Conservation (phyloP, 1,284 basidiomycete genomes). For the Sporisorium sorghi region DNA sequence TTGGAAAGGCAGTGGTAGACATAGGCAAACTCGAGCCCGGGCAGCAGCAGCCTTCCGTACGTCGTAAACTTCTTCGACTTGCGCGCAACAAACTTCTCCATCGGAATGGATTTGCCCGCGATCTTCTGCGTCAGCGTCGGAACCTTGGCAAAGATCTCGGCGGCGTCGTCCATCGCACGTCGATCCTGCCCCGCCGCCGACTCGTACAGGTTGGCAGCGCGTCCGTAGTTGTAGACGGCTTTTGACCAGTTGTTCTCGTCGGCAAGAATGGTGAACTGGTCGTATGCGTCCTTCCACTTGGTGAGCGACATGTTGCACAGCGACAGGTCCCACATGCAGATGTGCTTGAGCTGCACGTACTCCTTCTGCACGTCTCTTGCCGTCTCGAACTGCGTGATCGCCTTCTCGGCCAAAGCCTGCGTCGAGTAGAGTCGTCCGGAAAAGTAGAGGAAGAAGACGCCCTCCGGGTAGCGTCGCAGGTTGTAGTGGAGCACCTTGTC, state of each 20-base stretch:
- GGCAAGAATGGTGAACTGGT: conserved; percentile 58
- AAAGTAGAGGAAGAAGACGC: conserved; percentile 69
- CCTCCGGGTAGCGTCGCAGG: conserved; percentile 63
- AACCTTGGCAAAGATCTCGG: conserved; percentile 53
- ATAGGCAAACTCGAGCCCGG: conserved; percentile 66
- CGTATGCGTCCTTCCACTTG: conserved; percentile 58
- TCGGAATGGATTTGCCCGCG: conserved; percentile 67
- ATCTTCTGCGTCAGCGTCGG: conserved; percentile 65
- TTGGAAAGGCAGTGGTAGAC: conserved; percentile 68
- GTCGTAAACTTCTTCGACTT: conserved; percentile 64
- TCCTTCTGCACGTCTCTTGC: conserved; percentile 67
- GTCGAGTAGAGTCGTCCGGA: conserved; percentile 68
- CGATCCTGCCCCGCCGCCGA: conserved; percentile 22
- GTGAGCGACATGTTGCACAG: conserved; percentile 66
- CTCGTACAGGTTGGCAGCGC: conserved; percentile 60
- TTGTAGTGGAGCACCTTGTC: conserved; percentile 68
- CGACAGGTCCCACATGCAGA: conserved; percentile 67
- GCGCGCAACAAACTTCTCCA: conserved; percentile 67
- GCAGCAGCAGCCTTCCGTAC: conserved; percentile 60
- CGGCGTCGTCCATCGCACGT: conserved; percentile 43
- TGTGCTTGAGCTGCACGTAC: conserved; percentile 68
- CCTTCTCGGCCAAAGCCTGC: conserved; percentile 59
- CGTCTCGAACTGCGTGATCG: conserved; percentile 59
- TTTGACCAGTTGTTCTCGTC: conserved; percentile 68
- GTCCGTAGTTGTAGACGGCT: conserved; percentile 66